Base-by-base conservation (phyloP, 306 rosid genomes). In the Fragaria iinumae region DNA sequence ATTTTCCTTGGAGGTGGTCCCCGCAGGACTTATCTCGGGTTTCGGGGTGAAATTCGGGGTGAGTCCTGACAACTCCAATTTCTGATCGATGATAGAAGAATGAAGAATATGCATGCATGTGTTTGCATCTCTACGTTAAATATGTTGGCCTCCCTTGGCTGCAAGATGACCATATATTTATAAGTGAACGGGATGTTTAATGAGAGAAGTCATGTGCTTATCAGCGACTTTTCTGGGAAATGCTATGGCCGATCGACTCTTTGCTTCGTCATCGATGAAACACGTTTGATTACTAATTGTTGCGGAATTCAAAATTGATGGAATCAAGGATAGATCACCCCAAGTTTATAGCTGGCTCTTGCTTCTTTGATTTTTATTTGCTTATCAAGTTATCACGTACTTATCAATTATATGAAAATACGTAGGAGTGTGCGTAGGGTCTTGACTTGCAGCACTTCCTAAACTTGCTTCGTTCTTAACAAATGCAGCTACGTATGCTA, bases 341-440 rank as follows among this genome's bases (percentile, higher is more conserved):
- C 39, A 57, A 41, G 55, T 38, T 38, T 64, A 34, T 1, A 63
- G 67, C 41, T 25, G 56, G 25, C 20, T 23, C 43, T 41, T 59
- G 56, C 73, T 23, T 11, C 34, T 62, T 73, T 21, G 27, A 17
- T 73, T 56, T 41, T 73, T 41, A 41, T 74, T 74, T 74, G 47
- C 70, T 60, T 74, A 60, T 73, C 77, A 73, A 73, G 69, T 43
- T 43, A 73, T 59, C 69, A 18, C 69, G 17, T 57, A 23, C 4
- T 34, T 23, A 25, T 29, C 41, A 62, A 62, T 4, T 13, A 23
- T 25, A 60, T 63, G 17, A 25, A 60, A 60, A 11, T 62, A 62
- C 16, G 7, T 47, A 52, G 29, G 29, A 34, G 17, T 21, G 23
- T 16, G 32, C 29, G 36, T 44, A 72, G 36, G 57, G n/a, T 39